Base-by-base conservation (phyloP, 1,284 basidiomycete species). In the Trichosporon coremiiforme region DNA sequence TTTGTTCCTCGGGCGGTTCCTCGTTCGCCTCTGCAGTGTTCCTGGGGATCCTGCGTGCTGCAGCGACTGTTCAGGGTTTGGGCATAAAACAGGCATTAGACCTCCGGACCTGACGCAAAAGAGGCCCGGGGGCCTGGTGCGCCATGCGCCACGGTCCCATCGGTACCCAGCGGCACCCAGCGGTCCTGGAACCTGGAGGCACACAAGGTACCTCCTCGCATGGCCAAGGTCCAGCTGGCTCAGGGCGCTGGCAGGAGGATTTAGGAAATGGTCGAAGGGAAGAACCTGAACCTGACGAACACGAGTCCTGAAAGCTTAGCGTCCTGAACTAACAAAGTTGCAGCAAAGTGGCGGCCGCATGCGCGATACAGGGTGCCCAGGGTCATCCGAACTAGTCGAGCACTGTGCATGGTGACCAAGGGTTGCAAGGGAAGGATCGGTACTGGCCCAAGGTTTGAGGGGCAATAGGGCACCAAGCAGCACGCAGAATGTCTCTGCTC, bases 401-500 rank as follows among this genome's bases (percentile, higher is more conserved):
- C 20, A 53, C 50, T 9, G 50, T 25, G 57, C 57, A 62, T 62
- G 57, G 57, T 33, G 57, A 10, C 29, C 57, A 33, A 33, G 57
- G 57, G 31, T 33, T 8, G 8, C 57, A 31, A 62, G 57, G 57
- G 57, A 33, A 35, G 29, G 57, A 31, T 33, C 57, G 57, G 57
- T 33, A 62, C 57, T 62, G 57, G 57, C 10, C 57, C 57, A 62
- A 62, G 57, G 57, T 62, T 62, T 62, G 57, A 62, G 57, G 57
- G 57, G 57, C 29, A 35, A 31, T 35, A 62, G 57, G 57, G 57
- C 31, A 31, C 15, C 29, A n/a, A 33, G 29, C 29, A 33, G 57
- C 31, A 35, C 29, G 17, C 29, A 33, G 29, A 31, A n/a, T 4
- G 31, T 10, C 10, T 5, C 5, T 15, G 31, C 25, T 6, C 53